phyloP scores from a whole-genome alignment of 805 yeast genomes.

The Yarrowia yakushimensis region DNA sequence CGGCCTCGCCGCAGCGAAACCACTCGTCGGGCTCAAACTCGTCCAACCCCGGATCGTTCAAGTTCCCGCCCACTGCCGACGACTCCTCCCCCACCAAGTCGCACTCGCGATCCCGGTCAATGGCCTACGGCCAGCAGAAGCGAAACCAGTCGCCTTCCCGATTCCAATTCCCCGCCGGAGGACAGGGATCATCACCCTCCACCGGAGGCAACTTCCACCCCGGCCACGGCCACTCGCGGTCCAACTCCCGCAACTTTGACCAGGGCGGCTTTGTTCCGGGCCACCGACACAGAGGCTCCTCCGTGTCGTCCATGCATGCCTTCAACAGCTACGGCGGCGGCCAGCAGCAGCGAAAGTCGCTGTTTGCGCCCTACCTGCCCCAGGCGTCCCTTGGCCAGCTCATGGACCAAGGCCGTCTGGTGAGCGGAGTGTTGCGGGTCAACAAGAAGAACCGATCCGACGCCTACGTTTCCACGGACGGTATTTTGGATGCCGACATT shows the following conservation, averaged over 20 bases:
- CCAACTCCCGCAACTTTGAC: conserved; percentile 34
- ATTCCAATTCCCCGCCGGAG: conserved; percentile 61
- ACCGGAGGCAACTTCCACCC: conserved; percentile 31
- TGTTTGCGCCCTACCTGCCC: conserved; percentile 94
- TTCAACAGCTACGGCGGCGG: conserved; percentile 36
- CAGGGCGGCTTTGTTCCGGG: conserved; percentile 60
- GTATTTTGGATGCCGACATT: conserved; percentile 91
- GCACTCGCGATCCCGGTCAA: neutral
- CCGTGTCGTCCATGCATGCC: conserved; percentile 48
- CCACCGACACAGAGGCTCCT: conserved; percentile 59
- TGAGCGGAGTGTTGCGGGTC: conserved; percentile 88
- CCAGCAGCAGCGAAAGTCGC: conserved; percentile 48
- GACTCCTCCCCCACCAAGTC: conserved; percentile 24
- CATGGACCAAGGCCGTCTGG: conserved; percentile 84
- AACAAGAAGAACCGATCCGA: conserved; percentile 95
- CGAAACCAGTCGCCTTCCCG: conserved; percentile 42
- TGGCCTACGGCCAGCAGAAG: conserved; percentile 17
- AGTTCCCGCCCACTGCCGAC: conserved; percentile 33
- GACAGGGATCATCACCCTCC: conserved; percentile 12
- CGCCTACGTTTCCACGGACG: conserved; percentile 97
- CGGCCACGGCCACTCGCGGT: conserved; percentile 48
- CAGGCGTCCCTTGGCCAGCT: conserved; percentile 88
- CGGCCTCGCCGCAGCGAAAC: conserved; percentile 26
- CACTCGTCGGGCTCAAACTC: conserved; percentile 5
- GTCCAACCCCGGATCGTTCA: conserved; percentile 27